phyloP scores from a whole-genome alignment of 2,329 filamentous ascomycete species.

The Hypoxylon sp. region DNA sequence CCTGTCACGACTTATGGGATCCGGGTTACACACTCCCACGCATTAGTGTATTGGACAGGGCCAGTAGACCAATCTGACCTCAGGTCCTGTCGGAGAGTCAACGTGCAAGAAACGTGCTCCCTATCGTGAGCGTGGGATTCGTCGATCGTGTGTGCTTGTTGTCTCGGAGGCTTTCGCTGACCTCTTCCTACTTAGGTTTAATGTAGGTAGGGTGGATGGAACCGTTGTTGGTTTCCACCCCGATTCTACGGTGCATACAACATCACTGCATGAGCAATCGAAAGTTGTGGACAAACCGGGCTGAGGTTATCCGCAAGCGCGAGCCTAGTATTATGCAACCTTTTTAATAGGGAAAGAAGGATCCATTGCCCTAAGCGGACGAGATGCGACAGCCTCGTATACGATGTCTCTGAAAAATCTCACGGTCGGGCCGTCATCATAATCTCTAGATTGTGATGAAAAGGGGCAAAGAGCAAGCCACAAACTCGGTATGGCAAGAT shows the following conservation, averaged over 20 bases:
- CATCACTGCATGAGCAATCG: constrained; percentile 17
- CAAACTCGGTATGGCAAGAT: constrained; percentile 16
- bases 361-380: constrained; percentile 16
- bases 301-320: constrained; percentile 20
- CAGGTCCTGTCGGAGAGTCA: constrained; percentile 24
- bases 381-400: constrained; percentile 22
- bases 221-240: constrained; percentile 24
- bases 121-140: constrained; percentile 41
- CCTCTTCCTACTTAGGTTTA: constrained; percentile 34
- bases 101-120: constrained; percentile 45
- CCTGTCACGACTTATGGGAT: constrained; percentile 30
- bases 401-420: constrained; percentile 28
- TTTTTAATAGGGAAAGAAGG: constrained; percentile 12
- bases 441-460: constrained; percentile 1
- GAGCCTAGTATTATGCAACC: constrained; percentile 32
- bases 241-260: constrained; percentile 31
- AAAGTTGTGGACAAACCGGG: constrained; percentile 23
- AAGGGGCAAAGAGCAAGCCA: constrained; percentile 21
- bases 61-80: constrained; percentile 33
- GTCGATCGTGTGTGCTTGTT: constrained; percentile 35
- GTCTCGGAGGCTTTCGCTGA: constrained; percentile 38
- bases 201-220: constrained; percentile 34
- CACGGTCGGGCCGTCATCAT: constrained; percentile 8
- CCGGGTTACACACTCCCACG: constrained; percentile 34
- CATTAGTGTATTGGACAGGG: constrained; percentile 28